Conservation (phyloP, 2,329 filamentous ascomycete genomes). For the Amesomyces nigricolor region DNA sequence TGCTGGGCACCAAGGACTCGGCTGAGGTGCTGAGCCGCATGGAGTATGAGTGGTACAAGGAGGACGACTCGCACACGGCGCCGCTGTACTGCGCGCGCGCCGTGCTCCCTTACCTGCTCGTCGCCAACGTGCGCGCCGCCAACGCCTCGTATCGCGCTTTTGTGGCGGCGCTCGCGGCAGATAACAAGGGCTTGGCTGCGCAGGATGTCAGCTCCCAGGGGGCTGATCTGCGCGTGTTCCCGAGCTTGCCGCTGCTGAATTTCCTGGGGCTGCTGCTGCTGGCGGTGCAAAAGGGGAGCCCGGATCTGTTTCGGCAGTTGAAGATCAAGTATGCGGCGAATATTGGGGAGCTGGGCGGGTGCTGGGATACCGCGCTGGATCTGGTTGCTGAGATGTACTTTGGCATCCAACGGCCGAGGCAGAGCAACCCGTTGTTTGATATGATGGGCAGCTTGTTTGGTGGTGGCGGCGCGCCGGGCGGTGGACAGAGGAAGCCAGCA, state of each 20-base stretch:
- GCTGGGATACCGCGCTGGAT: conserved; percentile 77
- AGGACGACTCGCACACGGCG: conserved; percentile 82
- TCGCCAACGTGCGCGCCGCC: conserved; percentile 85
- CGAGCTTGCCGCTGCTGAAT: conserved; percentile 88
- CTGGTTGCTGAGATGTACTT: conserved; percentile 97
- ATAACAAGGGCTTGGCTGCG: conserved; percentile 55
- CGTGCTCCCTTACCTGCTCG: conserved; percentile 83
- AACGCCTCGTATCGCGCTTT: conserved; percentile 77
- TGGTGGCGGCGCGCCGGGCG: conserved; percentile 55
- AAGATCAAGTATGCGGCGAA: conserved; percentile 74
- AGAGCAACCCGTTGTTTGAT: conserved; percentile 89
- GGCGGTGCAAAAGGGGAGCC: conserved; percentile 70
- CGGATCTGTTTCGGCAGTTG: conserved; percentile 77
- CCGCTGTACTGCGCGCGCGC: conserved; percentile 80
- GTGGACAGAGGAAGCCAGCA: conserved; percentile 43
- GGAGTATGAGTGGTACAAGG: conserved; percentile 90
- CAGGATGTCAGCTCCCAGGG: conserved; percentile 74
- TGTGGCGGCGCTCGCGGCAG: conserved; percentile 56
- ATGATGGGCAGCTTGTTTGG: conserved; percentile 98
- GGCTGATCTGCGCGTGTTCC: conserved; percentile 76
- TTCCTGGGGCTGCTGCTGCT: conserved; percentile 82
- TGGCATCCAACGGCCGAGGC: conserved; percentile 77
- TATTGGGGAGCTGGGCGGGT: conserved; percentile 63
- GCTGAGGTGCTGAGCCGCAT: conserved; percentile 72
- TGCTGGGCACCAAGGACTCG: conserved; percentile 85